Conservation (phyloP, 1,139 yeast genomes). For the Candida smagusa region DNA sequence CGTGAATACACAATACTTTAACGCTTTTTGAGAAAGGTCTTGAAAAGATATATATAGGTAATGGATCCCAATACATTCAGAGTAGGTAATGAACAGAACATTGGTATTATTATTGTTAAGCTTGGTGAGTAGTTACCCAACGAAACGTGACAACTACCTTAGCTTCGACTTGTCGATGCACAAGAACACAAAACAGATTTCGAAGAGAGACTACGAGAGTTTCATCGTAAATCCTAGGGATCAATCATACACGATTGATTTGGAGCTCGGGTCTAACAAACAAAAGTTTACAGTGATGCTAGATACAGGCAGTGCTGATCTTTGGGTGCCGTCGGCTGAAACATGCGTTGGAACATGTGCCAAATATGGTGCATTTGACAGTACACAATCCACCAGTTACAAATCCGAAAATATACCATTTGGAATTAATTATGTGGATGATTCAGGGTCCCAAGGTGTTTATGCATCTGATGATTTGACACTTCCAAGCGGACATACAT, state of each 20-base stretch:
- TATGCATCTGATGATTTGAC: conserved; percentile 16
- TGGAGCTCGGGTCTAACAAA: conserved; percentile 33
- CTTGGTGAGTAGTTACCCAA: no score
- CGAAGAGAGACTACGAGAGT: no score
- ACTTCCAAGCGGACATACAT: conserved; percentile 10
- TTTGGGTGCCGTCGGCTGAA: conserved; percentile 28
- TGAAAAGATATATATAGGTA: no score
- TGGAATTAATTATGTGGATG: conserved; percentile 16
- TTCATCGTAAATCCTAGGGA: not conserved
- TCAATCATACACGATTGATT: conserved; percentile 39
- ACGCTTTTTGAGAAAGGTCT: no score
- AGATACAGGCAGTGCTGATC: conserved; percentile 47
- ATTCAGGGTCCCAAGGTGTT: conserved; percentile 14
- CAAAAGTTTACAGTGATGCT: conserved; percentile 32
- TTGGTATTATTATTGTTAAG: no score
- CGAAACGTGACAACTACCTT: no score
- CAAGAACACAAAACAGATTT: no score
- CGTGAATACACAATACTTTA: no score
- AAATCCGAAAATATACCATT: conserved; percentile 7
- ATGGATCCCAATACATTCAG: no score
- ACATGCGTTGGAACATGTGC: conserved; percentile 2
- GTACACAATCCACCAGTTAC: not conserved
- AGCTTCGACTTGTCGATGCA: no score
- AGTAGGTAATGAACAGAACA: no score
- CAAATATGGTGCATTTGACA: not conserved